Base-by-base conservation (phyloP, 305 asterid species). In the Plantago coronopus region DNA sequence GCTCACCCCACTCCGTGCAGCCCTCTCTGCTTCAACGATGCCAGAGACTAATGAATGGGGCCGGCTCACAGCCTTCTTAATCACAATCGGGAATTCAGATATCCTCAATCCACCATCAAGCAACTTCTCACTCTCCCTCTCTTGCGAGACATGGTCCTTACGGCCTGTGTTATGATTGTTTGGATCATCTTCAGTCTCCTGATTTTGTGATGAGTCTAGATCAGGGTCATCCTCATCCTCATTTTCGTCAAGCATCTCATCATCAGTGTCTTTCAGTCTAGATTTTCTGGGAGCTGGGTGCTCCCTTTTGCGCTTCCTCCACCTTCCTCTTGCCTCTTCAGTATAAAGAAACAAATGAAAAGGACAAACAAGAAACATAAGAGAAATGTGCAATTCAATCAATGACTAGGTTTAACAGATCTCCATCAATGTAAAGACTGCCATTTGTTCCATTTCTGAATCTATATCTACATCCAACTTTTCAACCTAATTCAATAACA, bases 291-390 rank as follows among this genome's bases (percentile, higher is more conserved):
- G 73, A 62, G 84, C 75, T 51, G 76, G 71, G 21, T 78, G 78
- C 57, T 84, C 95, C 70, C 95, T 78, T 74, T 81, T 87, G 72
- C 99, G 89, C 90, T 85, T 89, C 95, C 86, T 83, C 99, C 97
- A 89, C 79, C 82, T 80, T 17, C 80, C 79, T 80, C 87, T 83
- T 29, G 88, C 74, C 76, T 89, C 99, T 93, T 53, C 17, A 74
- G n/a, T 9, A 34, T 7, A 7, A 1, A 34, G 40, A 2, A 34
- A 34, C 11, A 7, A 6, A 9, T 31, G 2, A 0, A 34, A 34
- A 0, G 2, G 5, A 9, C 40, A 34, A 34, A 34, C 34, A 27
- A 27, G 34, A 27, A 27, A 27, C 3, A 27, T 27, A 27, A 27
- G 34, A 1, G 34, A 27, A 3, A 27, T n/a, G 34, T 27, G 34